Percentiles rank a stretch among this genome's conserved stretches.
These are phyloP conservation scores for Emergomyces africanus DNA, from an alignment of 2,329 filamentous ascomycete species.

Conservation along the genomic window DNA sequence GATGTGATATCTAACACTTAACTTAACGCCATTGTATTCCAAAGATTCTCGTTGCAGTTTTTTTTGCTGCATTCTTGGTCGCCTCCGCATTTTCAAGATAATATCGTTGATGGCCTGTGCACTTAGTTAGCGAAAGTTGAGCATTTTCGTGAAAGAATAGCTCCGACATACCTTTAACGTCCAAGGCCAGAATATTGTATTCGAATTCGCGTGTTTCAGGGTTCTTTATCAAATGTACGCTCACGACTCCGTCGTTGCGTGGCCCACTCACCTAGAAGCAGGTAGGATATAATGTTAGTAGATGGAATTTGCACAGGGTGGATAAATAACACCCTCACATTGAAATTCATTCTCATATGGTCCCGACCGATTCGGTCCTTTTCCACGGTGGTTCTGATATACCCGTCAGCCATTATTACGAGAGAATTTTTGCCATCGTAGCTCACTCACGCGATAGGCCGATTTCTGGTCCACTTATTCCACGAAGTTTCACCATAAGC, in stretches of 20 bases:
- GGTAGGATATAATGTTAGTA: slow-evolving; percentile 16
- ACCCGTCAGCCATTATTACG: slow-evolving; percentile 17
- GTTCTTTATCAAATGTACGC: slow-evolving; percentile 63
- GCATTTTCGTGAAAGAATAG: background rate
- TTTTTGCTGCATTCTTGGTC: slow-evolving; percentile 23
- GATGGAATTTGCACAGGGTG: background rate
- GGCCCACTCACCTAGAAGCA: slow-evolving; percentile 58
- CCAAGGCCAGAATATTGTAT: slow-evolving; percentile 69
- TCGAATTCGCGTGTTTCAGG: slow-evolving; percentile 54
- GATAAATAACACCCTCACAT: slow-evolving; percentile 39
- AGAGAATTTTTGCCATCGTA: background rate
- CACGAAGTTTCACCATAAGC: slow-evolving; percentile 70
- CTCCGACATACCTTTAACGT: slow-evolving; percentile 49
- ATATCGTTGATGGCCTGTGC: slow-evolving; percentile 30
- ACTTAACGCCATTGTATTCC: slow-evolving; percentile 34
- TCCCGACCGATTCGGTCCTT: slow-evolving; percentile 65
- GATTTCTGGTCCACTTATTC: slow-evolving; percentile 64
- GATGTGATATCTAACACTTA: background rate
- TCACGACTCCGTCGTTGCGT: slow-evolving; percentile 57
- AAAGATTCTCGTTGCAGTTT: slow-evolving; percentile 36
- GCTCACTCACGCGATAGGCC: slow-evolving; percentile 38
- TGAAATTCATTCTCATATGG: slow-evolving; percentile 75
- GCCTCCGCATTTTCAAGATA: slow-evolving; percentile 34
- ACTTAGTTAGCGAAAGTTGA: background rate
- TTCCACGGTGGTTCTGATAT: slow-evolving; percentile 48